Base-by-base conservation (phyloP, 2,329 filamentous ascomycete species). In the Fusarium chlamydosporum region DNA sequence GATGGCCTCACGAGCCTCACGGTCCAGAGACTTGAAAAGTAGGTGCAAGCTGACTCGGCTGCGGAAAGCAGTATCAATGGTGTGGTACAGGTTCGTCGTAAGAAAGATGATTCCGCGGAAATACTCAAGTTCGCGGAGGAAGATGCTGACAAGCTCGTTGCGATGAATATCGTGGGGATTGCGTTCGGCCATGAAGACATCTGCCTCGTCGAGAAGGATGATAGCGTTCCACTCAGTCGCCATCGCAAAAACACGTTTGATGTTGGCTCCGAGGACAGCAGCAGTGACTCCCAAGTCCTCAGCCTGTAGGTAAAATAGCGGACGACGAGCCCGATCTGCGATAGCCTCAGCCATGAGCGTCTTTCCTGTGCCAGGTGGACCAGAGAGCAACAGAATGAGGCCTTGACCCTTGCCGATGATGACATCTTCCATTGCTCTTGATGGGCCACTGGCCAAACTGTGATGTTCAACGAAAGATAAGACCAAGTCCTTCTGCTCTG, bases 131-230 rank as follows among this genome's bases (percentile, higher is more conserved):
- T 82, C 81, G 20, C 80, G 77, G 23, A 83, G 74, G 65, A 84
- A 83, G 63, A 83, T 83, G 54, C 79, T 81, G 6, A 84, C 82
- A 5, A 86, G 76, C 47, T 81, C 83, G 71, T 86, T 86, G 16
- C 83, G 79, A 38, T 77, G 76, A 15, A 86, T 79, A 65, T 86
- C 81, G 38, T 78, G 77, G 38, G 79, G 78, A 53, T 82, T 77
- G 6, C 84, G 79, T 73, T 81, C 77, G 2, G 82, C 81, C 74
- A 86, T 81, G 73, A 85, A 86, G 3, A 86, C 82, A 62, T 86
- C 85, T 9, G 84, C 83, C 74, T 86, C 84, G 65, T 86, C 84
- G 4, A 86, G 79, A 6, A 87, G 76, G 20, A 86, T 74, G 8
- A 86, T 81, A 10, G 82, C 83, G 23, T 82, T 79, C 84, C 85